Conservation (phyloP, 306 rosid genomes). For the Casuarina equisetifolia region DNA sequence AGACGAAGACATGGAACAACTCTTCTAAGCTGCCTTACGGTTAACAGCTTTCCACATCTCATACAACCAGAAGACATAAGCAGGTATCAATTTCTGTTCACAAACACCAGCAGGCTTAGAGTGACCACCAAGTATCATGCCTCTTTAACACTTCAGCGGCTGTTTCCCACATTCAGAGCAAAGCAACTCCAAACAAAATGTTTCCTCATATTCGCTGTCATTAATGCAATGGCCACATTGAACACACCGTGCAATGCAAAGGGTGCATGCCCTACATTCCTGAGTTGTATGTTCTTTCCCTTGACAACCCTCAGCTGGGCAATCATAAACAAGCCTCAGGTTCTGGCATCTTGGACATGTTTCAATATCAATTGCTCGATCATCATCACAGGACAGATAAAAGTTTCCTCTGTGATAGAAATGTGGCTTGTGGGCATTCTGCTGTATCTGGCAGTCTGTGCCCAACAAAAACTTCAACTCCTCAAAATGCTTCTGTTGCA, state of each 20-base stretch:
- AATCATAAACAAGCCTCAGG: slow-evolving; percentile 82
- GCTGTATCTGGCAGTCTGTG: slow-evolving; percentile 44
- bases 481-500: slow-evolving; percentile 63
- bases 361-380: slow-evolving; percentile 70
- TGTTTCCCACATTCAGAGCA: slow-evolving; percentile 66
- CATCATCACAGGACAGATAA: slow-evolving; percentile 71
- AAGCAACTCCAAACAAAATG: slow-evolving; percentile 75
- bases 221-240: slow-evolving; percentile 81
- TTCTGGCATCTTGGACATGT: slow-evolving; percentile 78
- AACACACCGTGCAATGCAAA: slow-evolving; percentile 75
- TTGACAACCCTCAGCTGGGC: slow-evolving; percentile 74
- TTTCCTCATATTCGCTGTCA: slow-evolving; percentile 83
- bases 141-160: slow-evolving; percentile 29
- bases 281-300: slow-evolving; percentile 44
- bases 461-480: slow-evolving; percentile 69
- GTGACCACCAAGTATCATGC: slow-evolving; percentile 30
- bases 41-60: slow-evolving; percentile 10
- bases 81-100: slow-evolving; percentile 27
- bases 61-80: slow-evolving; percentile 6
- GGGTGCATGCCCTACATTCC: slow-evolving; percentile 75
- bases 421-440: slow-evolving; percentile 59
- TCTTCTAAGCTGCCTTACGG: slow-evolving; percentile 10
- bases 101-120: slow-evolving; percentile 23
- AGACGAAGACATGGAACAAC: slow-evolving; percentile 2
- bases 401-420: slow-evolving; percentile 59